phyloP scores from a whole-genome alignment of 306 rosid genomes.

The Quercus agrifolia region DNA sequence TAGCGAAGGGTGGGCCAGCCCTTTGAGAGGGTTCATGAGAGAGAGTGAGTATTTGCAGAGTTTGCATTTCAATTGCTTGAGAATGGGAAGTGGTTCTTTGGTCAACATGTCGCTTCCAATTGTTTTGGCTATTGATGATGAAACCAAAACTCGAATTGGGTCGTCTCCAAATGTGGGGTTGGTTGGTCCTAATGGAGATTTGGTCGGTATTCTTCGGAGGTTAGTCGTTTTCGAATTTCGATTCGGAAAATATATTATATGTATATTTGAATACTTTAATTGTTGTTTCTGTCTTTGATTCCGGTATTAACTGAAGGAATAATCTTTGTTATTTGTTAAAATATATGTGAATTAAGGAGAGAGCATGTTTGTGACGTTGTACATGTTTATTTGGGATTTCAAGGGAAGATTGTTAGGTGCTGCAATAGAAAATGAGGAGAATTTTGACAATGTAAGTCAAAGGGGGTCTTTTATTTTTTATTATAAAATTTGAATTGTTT shows the following conservation, averaged over 20 bases:
- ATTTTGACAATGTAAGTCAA: background rate
- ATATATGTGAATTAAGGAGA: background rate
- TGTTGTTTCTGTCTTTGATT: slow-evolving; percentile 5
- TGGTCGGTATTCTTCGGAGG: slow-evolving; percentile 74
- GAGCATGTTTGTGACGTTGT: background rate
- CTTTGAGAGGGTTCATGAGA: slow-evolving; percentile 91
- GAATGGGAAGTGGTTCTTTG: slow-evolving; percentile 56
- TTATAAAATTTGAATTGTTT: background rate
- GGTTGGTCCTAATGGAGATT: slow-evolving; percentile 72
- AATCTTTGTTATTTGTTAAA: background rate
- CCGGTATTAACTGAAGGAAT: background rate
- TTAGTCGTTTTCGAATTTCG: slow-evolving; percentile 20
- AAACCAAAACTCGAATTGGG: slow-evolving; percentile 56
- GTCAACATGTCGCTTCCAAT: slow-evolving; percentile 96
- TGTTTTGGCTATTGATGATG: slow-evolving; percentile 84
- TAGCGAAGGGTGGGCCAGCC: slow-evolving; percentile 96
- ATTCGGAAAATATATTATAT: background rate
- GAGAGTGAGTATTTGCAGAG: slow-evolving; percentile 85
- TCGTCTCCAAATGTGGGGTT: slow-evolving; percentile 52
- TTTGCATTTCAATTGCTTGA: slow-evolving; percentile 83
- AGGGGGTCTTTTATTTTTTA: background rate
- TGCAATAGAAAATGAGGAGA: background rate
- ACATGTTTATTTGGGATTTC: background rate
- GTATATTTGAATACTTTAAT: background rate
- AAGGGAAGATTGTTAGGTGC: slow-evolving; percentile 1